A percentile compares a stretch with the other conserved stretches of the same genome.
These are phyloP conservation scores for Lolium multiflorum DNA, from an alignment of 176 grass and related monocot genomes.

Conservation along the genomic window DNA sequence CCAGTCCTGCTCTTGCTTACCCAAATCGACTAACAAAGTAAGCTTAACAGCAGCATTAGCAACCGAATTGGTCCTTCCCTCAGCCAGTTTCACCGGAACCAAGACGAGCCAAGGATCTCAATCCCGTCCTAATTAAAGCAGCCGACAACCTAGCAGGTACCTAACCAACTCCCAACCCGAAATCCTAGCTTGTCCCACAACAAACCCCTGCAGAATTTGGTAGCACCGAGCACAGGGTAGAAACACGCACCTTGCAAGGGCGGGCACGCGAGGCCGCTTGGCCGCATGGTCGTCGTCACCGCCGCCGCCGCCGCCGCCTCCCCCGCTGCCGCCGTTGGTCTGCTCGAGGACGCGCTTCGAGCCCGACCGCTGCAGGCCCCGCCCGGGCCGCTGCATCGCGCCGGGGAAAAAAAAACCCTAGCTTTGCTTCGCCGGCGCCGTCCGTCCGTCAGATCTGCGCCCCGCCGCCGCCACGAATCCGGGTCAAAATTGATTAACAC, in stretches of 20 bases:
- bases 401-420: conserved; percentile 34
- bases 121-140: neutral
- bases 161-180: neutral
- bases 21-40: no score
- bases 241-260: conserved; percentile 54
- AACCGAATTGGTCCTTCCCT: neutral
- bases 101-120: neutral
- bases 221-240: neutral
- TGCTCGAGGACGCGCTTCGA: conserved; percentile 59
- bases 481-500: conserved; percentile 9
- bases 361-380: conserved; percentile 55
- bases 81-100: neutral
- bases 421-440: neutral
- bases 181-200: neutral
- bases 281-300: conserved; percentile 54
- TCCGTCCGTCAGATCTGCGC: conserved; percentile 51
- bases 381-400: conserved; percentile 51
- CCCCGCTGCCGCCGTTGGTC: conserved; percentile 26
- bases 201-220: neutral
- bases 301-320: conserved; percentile 42
- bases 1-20: neutral
- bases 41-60: conserved; percentile 18
- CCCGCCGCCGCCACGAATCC: conserved; percentile 23
- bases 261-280: conserved; percentile 62
- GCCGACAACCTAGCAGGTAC: conserved; percentile 23